These are phyloP conservation scores for Globisporangium paroecandrum DNA, from an alignment of 352 stramenopile genomes.

Conservation along the genomic window DNA sequence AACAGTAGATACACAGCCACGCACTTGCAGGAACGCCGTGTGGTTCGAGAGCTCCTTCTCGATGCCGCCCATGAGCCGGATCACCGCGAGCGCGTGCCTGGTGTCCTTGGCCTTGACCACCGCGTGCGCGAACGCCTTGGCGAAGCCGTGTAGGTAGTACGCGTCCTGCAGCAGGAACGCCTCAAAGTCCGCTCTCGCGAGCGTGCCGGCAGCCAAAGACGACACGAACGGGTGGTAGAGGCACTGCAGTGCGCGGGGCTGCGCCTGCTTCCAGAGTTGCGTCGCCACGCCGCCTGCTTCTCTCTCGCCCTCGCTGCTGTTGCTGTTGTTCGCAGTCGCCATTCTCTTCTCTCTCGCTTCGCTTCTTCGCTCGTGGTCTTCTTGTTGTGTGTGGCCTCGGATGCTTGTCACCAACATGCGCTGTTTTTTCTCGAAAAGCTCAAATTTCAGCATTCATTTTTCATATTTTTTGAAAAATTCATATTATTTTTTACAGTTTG, in stretches of 20 bases:
- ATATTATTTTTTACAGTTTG: too few relatives aligned
- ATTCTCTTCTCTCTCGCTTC: neutral
- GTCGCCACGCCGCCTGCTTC: constrained; percentile 11
- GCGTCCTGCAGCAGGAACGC: constrained; percentile 55
- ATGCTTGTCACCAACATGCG: neutral
- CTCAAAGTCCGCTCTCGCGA: constrained; percentile 33
- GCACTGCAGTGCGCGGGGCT: constrained; percentile 27
- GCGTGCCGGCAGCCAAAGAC: constrained; percentile 29
- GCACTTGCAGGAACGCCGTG: constrained; percentile 40
- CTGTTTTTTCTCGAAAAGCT: neutral
- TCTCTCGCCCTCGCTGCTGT: constrained; percentile 1
- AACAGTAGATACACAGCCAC: neutral
- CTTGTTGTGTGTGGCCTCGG: neutral
- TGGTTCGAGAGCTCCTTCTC: constrained; percentile 46
- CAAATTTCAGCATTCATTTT: too few relatives aligned
- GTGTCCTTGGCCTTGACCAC: constrained; percentile 38
- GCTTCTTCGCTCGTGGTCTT: neutral
- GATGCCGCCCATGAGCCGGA: constrained; percentile 42
- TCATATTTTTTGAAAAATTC: too few relatives aligned
- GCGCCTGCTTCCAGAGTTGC: constrained; percentile 33
- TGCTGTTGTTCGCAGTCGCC: constrained; percentile 5
- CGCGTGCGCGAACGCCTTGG: constrained; percentile 45
- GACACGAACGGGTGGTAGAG: constrained; percentile 59
- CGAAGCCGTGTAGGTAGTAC: constrained; percentile 50
- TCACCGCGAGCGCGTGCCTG: constrained; percentile 32